Evolutionary conservation across 23 red algal species (phyloP).

Genomic region (Gracilaria caudata): DNA sequence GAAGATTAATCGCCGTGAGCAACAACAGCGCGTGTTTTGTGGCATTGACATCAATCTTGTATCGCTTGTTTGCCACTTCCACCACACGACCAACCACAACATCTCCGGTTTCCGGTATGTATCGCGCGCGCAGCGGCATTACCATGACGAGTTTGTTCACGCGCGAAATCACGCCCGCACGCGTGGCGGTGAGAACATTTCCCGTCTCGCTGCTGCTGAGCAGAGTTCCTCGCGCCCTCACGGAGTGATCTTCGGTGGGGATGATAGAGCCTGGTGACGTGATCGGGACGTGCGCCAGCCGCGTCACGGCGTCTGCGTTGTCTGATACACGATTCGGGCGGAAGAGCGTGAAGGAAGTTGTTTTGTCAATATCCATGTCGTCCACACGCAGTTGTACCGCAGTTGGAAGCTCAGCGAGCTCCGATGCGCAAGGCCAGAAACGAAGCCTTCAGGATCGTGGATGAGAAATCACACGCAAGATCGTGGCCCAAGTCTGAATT

Average conservation of each 20-base stretch:
- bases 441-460: too few species aligned
- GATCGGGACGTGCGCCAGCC: slow-evolving; percentile 69
- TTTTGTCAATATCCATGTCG: background rate
- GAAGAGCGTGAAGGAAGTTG: slow-evolving; percentile 10
- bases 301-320: slow-evolving; percentile 10
- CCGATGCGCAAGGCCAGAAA: too few species aligned
- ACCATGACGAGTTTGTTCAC: slow-evolving; percentile 97
- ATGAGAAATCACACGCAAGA: too few species aligned
- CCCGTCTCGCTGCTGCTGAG: slow-evolving; percentile 33
- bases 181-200: slow-evolving; percentile 77
- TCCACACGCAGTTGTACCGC: too few species aligned
- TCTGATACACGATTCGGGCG: slow-evolving; percentile 33
- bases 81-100: slow-evolving; percentile 94
- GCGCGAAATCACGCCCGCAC: slow-evolving; percentile 83
- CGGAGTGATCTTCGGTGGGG: slow-evolving; percentile 58
- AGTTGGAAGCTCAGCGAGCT: too few species aligned
- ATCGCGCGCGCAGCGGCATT: slow-evolving; percentile 76
- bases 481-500: too few species aligned
- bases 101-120: slow-evolving; percentile 94
- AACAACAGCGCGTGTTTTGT: slow-evolving; percentile 78
- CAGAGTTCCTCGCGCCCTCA: slow-evolving; percentile 57
- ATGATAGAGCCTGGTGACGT: slow-evolving; percentile 48
- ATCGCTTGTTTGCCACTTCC: slow-evolving; percentile 74
- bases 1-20: slow-evolving; percentile 89
- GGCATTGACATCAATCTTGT: slow-evolving; percentile 85